Conservation (phyloP, 2,329 filamentous ascomycete species). For the Huntiella bhutanensis region DNA sequence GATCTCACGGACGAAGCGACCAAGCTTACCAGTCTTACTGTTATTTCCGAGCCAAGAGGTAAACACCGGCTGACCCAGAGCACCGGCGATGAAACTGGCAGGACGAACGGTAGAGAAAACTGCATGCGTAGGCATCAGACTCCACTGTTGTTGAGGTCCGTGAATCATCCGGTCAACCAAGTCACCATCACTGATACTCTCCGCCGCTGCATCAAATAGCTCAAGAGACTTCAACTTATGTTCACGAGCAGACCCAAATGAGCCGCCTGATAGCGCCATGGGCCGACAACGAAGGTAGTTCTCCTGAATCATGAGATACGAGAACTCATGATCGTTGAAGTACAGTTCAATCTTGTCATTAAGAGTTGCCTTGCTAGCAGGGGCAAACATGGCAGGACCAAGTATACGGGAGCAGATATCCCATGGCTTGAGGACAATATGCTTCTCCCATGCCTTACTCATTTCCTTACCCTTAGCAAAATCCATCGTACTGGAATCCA, state of each 20-base stretch:
- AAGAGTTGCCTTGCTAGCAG: conserved; percentile 64
- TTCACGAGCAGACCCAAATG: conserved; percentile 42
- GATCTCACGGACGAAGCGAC: conserved; percentile 74
- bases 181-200: conserved; percentile 94
- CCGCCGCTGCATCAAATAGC: conserved; percentile 68
- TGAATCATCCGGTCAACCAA: conserved; percentile 96
- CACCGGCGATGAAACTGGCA: conserved; percentile 69
- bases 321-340: conserved; percentile 98
- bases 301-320: conserved; percentile 92
- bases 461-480: conserved; percentile 80
- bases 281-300: conserved; percentile 85
- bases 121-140: conserved; percentile 88
- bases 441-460: conserved; percentile 97
- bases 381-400: conserved; percentile 66
- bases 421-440: conserved; percentile 92
- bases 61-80: conserved; percentile 56
- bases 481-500: conserved; percentile 63
- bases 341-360: conserved; percentile 98
- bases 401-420: conserved; percentile 92
- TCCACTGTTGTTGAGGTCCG: conserved; percentile 95
- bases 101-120: conserved; percentile 89
- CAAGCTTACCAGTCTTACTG: conserved; percentile 64
- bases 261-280: conserved; percentile 34
- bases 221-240: conserved; percentile 68
- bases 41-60: conserved; percentile 91